Evolutionary conservation across 306 rosid species (phyloP).

Genomic region (Vigna hirtella): DNA sequence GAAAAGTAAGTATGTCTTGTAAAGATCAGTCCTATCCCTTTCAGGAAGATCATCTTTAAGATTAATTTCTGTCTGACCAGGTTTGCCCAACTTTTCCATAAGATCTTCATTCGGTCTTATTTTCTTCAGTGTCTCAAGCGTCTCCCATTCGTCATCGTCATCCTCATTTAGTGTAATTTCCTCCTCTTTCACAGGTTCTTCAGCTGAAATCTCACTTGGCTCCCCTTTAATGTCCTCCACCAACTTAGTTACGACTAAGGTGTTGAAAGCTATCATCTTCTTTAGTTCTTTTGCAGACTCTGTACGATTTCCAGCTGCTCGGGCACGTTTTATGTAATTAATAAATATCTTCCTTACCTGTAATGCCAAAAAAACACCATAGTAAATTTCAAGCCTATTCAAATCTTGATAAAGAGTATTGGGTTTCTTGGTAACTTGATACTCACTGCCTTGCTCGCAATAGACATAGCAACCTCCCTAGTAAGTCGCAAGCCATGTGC

Average conservation of each 20-base stretch:
- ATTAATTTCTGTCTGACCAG: constrained; percentile 94
- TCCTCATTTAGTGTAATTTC: constrained; percentile 50
- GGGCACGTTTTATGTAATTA: constrained; percentile 82
- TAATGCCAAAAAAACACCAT: constrained; percentile 40
- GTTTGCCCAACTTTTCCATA: constrained; percentile 71
- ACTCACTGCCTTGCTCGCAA: constrained; percentile 96
- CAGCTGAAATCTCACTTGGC: constrained; percentile 61
- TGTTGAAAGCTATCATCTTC: constrained; percentile 92
- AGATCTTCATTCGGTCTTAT: constrained; percentile 74
- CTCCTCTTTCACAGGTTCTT: constrained; percentile 72
- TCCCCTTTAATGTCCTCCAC: constrained; percentile 94
- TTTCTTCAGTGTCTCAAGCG: constrained; percentile 79
- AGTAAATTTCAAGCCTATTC: constrained; percentile 2
- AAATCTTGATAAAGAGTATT: constrained; percentile 21
- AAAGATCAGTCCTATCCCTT: constrained; percentile 86
- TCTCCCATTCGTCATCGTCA: constrained; percentile 86
- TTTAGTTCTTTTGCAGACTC: constrained; percentile 93
- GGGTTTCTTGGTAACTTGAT: constrained; percentile 42
- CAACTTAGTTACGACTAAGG: constrained; percentile 88
- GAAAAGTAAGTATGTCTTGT: constrained; percentile 83
- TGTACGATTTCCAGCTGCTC: constrained; percentile 74
- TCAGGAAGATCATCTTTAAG: constrained; percentile 91
- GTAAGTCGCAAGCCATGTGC: constrained; percentile 94
- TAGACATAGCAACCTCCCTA: constrained; percentile 90
- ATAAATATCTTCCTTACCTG: constrained; percentile 84